Evolutionary conservation across 2,329 filamentous ascomycete species (phyloP).

Genomic region (Zymoseptoria brevis): DNA sequence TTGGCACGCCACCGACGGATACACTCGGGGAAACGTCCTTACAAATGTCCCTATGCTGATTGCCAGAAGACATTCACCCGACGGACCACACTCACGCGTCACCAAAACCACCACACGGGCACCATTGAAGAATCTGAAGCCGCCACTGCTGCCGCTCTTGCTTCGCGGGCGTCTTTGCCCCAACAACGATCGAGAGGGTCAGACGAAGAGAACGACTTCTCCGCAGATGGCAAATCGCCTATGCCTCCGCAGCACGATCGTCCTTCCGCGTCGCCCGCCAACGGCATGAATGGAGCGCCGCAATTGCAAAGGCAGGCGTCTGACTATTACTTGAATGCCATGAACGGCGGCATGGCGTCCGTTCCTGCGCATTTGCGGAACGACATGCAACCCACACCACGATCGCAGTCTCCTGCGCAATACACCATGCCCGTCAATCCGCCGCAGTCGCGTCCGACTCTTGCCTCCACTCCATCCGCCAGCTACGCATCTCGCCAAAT

Average conservation of each 20-base stretch:
- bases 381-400: constrained; percentile 63
- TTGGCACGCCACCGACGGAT: constrained; percentile 88
- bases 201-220: constrained; percentile 59
- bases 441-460: constrained; percentile 43
- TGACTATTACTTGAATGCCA: constrained; percentile 73
- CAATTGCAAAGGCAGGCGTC: constrained; percentile 56
- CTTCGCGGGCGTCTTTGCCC: constrained; percentile 42
- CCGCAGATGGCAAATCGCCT: constrained; percentile 60
- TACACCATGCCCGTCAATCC: constrained; percentile 47
- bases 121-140: constrained; percentile 90
- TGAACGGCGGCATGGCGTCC: constrained; percentile 41
- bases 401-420: constrained; percentile 55
- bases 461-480: constrained; percentile 71
- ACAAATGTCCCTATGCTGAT: constrained; percentile 94
- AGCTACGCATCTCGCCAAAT: constrained; percentile 76
- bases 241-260: constrained; percentile 74
- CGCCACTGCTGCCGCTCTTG: constrained; percentile 78
- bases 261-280: constrained; percentile 69
- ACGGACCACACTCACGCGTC: constrained; percentile 85
- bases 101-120: constrained; percentile 92
- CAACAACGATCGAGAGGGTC: constrained; percentile 51
- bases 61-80: constrained; percentile 98
- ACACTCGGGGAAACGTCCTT: constrained; percentile 89
- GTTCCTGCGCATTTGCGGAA: constrained; percentile 75
- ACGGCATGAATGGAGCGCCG: constrained; percentile 60